Evolutionary conservation across 1,284 basidiomycete genomes (phyloP).

Genomic region (Mycosarcoma maydis): DNA sequence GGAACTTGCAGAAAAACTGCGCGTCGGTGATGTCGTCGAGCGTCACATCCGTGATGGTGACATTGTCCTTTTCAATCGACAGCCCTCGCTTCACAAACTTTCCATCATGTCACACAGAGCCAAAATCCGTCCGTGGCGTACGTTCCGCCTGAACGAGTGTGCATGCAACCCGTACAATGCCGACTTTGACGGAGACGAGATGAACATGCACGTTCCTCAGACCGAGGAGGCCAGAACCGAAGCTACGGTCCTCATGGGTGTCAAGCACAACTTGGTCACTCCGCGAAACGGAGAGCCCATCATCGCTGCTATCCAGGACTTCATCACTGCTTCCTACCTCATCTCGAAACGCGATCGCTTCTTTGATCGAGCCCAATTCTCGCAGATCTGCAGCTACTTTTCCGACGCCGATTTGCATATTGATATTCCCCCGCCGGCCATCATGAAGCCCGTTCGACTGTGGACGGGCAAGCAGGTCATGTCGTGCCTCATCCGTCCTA

Average conservation of each 20-base stretch:
- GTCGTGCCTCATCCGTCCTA: constrained; percentile 94
- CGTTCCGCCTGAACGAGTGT: constrained; percentile 98
- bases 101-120: constrained; percentile 96
- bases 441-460: constrained; percentile 88
- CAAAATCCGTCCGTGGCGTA: constrained; percentile 95
- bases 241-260: constrained; percentile 95
- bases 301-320: constrained; percentile 66
- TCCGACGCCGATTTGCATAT: constrained; percentile 90
- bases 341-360: constrained; percentile 92
- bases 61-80: constrained; percentile 97
- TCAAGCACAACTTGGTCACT: constrained; percentile 94
- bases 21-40: constrained; percentile 89
- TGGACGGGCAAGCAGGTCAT: constrained; percentile 99
- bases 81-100: constrained; percentile 86
- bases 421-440: constrained; percentile 92
- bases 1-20: constrained; percentile 75
- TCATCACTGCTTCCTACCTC: constrained; percentile 79
- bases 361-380: constrained; percentile 92
- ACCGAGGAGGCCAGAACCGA: constrained; percentile 98
- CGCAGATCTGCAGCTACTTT: constrained; percentile 94
- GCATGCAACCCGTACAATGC: constrained; percentile 99
- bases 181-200: constrained; percentile 99
- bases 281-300: constrained; percentile 65
- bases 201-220: constrained; percentile 98
- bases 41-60: constrained; percentile 95